A percentile compares a stretch with the other conserved stretches of the same genome.
Conservation (phyloP, 2,329 filamentous ascomycete species). For the Metarhizium sp. region DNA sequence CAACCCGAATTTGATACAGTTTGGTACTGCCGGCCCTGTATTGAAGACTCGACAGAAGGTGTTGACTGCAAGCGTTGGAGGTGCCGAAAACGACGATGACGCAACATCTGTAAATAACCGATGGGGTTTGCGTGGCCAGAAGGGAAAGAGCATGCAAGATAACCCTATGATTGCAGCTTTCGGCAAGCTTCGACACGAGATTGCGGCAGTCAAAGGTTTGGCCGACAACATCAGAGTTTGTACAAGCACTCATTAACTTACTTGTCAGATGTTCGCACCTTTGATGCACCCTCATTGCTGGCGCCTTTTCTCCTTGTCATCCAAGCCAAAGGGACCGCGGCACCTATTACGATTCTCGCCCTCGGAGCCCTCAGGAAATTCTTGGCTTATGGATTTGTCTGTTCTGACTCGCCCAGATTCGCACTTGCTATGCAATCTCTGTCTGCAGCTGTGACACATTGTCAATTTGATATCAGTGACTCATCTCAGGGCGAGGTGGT, state of each 20-base stretch:
- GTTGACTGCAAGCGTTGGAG: conserved; percentile 20
- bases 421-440: conserved; percentile 88
- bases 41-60: conserved; percentile 32
- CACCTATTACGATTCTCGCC: conserved; percentile 90
- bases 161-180: conserved; percentile 95
- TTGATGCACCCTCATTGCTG: conserved; percentile 82
- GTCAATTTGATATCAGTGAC: conserved; percentile 93
- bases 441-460: conserved; percentile 92
- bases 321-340: conserved; percentile 89
- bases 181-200: conserved; percentile 76
- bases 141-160: conserved; percentile 94
- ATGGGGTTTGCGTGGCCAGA: conserved; percentile 92
- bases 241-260: neutral
- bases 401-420: conserved; percentile 74
- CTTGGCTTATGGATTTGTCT: conserved; percentile 88
- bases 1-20: conserved; percentile 47
- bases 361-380: conserved; percentile 93
- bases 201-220: conserved; percentile 74
- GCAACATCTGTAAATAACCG: conserved; percentile 55
- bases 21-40: conserved; percentile 37
- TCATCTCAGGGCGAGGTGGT: conserved; percentile 93
- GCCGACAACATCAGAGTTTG: neutral
- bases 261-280: conserved; percentile 66
- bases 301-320: conserved; percentile 96
- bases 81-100: conserved; percentile 39